Evolutionary conservation across 768 basidiomycete genomes (phyloP).

Genomic region (Suillus subaureus): DNA sequence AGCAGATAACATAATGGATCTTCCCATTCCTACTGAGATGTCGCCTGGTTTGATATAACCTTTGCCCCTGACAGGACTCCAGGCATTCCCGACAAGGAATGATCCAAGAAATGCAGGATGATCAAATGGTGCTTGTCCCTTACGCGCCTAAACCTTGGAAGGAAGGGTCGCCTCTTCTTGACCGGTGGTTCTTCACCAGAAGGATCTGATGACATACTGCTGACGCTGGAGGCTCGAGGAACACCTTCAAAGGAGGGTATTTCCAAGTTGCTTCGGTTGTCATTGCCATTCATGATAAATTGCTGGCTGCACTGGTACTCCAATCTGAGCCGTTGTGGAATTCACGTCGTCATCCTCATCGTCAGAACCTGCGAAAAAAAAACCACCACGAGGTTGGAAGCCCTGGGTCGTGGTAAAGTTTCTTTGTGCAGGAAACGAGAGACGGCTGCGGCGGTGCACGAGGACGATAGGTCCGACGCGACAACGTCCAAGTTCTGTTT

Average conservation of each 20-base stretch:
- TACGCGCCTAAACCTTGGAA: background rate
- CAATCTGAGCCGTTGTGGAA: background rate
- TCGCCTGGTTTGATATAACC: conserved; percentile 66
- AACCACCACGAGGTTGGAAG: conserved; percentile 16
- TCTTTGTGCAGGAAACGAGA: background rate
- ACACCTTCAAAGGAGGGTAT: conserved; percentile 33
- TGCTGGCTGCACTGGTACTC: too few relatives aligned
- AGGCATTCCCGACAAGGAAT: conserved; percentile 69
- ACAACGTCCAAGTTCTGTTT: too few relatives aligned
- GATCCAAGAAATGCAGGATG: conserved; percentile 59
- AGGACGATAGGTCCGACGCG: too few relatives aligned
- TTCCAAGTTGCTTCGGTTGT: conserved; percentile 37
- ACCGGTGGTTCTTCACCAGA: conserved; percentile 9
- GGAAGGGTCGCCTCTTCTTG: conserved; percentile 8
- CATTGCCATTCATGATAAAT: conserved; percentile 33
- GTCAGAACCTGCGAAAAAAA: conserved; percentile 64
- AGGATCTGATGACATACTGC: conserved; percentile 34
- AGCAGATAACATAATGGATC: too few relatives aligned
- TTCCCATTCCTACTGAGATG: too few relatives aligned
- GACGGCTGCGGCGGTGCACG: too few relatives aligned
- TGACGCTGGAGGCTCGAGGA: conserved; percentile 44
- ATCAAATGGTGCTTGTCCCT: background rate
- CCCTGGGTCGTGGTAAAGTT: background rate
- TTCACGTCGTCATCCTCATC: conserved; percentile 42
- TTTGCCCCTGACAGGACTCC: conserved; percentile 75